Base-by-base conservation (phyloP, 768 basidiomycete genomes). In the Pholiota microspora region DNA sequence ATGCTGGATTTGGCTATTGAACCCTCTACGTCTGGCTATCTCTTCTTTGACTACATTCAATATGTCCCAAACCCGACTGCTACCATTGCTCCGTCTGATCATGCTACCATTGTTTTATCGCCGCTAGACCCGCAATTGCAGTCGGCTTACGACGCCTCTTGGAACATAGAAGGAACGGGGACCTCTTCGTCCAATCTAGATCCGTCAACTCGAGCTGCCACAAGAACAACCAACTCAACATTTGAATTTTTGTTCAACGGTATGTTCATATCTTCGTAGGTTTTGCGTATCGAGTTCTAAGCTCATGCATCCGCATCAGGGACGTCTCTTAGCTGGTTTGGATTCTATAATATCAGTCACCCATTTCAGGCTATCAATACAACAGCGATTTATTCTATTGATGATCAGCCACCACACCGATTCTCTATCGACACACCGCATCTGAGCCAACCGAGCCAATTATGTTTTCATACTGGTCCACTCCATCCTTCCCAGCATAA, bases 41-140 rank as follows among this genome's bases (percentile, higher is more conserved):
- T 47, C 23, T 47, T 47, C 27, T 47, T 47, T 47, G 45, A 47
- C 21, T 32, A 47, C 15, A 28, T 47, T 8, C 45, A 47, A 32
- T 47, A 47, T n/a, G 25, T 29, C 27, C 13, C 45, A 8, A n/a
- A n/a, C n/a, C n/a, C n/a, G n/a, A 29, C 45, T n/a, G 16, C 27
- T 2, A 8, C 9, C n/a, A 28, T 47, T n/a, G 16, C 25, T 12
- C 45, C 31, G n/a, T 12, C 12, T 5, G 18, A 47, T 18, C 27
- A 29, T 38, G 36, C 36, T 9, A 29, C 25, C 0, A 28, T 29
- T 6, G 27, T 16, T 7, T 29, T 47, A 16, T n/a, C 6, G 7
- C 10, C 12, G 9, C 9, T 7, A 6, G 45, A 47, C 45, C 4
- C 45, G 10, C 45, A 29, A 29, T 28, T 47, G 16, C 12, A 47